phyloP scores from a whole-genome alignment of 2,329 filamentous ascomycete species.

The Penicillium sp. region DNA sequence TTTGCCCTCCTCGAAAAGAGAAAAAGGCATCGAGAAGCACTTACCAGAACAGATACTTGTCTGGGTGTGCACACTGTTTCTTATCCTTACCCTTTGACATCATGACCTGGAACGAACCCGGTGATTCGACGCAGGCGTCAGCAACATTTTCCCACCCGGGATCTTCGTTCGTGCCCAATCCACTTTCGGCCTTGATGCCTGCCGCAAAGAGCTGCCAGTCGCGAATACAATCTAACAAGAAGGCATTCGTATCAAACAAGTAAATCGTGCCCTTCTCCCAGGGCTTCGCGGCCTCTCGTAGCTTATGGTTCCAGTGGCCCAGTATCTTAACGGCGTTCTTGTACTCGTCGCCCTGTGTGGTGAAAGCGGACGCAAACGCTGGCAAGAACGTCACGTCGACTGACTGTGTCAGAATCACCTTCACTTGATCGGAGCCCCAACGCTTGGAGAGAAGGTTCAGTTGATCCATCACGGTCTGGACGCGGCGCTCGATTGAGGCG shows the following conservation, averaged over 20 bases:
- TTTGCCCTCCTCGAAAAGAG: not conserved
- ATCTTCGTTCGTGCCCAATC: slow-evolving; percentile 33
- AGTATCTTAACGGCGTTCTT: slow-evolving; percentile 36
- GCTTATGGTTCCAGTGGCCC: slow-evolving; percentile 36
- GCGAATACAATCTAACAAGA: slow-evolving; percentile 40
- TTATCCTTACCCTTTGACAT: slow-evolving; percentile 28
- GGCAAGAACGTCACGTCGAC: slow-evolving; percentile 44
- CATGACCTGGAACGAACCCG: slow-evolving; percentile 28
- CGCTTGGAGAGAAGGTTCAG: slow-evolving; percentile 30
- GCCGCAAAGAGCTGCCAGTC: slow-evolving; percentile 38
- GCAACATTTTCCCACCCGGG: slow-evolving; percentile 39
- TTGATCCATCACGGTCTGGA: slow-evolving; percentile 35
- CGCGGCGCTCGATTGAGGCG: slow-evolving; percentile 29
- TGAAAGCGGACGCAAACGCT: slow-evolving; percentile 25
- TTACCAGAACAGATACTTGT: slow-evolving; percentile 45
- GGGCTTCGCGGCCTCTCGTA: slow-evolving; percentile 29
- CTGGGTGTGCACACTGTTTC: slow-evolving; percentile 34
- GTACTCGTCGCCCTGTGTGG: slow-evolving; percentile 23
- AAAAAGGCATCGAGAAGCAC: slow-evolving; percentile 7
- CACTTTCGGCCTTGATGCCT: slow-evolving; percentile 36
- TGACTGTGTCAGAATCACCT: slow-evolving; percentile 39
- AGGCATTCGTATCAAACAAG: slow-evolving; percentile 42
- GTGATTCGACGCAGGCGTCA: slow-evolving; percentile 34
- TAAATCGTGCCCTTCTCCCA: slow-evolving; percentile 39
- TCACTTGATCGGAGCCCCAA: slow-evolving; percentile 32